Conservation (phyloP, 1,284 basidiomycete species). For the Papiliotrema terrestris region DNA sequence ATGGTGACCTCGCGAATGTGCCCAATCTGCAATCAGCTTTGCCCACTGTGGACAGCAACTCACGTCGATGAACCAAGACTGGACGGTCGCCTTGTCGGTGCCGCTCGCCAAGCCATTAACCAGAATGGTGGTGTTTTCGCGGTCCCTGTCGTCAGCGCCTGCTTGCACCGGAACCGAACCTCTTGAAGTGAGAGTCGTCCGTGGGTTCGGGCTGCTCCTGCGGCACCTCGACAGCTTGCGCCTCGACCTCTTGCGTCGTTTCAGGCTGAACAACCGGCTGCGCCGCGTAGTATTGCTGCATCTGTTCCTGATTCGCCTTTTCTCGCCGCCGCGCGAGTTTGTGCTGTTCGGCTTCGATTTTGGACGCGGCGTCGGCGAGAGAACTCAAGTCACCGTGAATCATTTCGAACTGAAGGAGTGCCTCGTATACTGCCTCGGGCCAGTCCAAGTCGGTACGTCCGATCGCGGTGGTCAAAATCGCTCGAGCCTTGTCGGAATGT, state of each 20-base stretch:
- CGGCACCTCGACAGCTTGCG: no score
- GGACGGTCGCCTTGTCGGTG: constrained; percentile 64
- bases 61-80: constrained; percentile 77
- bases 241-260: no score
- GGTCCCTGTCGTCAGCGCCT: constrained; percentile 61
- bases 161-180: constrained; percentile 13
- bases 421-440: constrained; percentile 87
- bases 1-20: constrained; percentile 67
- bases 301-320: constrained; percentile 54
- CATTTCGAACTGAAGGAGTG: constrained; percentile 82
- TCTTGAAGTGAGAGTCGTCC: constrained; percentile 23
- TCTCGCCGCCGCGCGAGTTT: constrained; percentile 63
- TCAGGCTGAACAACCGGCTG: not conserved
- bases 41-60: constrained; percentile 46
- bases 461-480: constrained; percentile 62
- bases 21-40: constrained; percentile 63
- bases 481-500: constrained; percentile 60
- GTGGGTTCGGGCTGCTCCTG: constrained; percentile 8
- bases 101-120: constrained; percentile 66
- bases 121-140: constrained; percentile 90
- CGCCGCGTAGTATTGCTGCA: constrained; percentile 10
- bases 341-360: constrained; percentile 63
- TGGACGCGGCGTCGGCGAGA: constrained; percentile 64
- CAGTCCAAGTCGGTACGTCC: constrained; percentile 68
- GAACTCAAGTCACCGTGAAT: constrained; percentile 69